phyloP scores from a whole-genome alignment of 1,284 basidiomycete species.

The Pseudozyma thailandica region DNA sequence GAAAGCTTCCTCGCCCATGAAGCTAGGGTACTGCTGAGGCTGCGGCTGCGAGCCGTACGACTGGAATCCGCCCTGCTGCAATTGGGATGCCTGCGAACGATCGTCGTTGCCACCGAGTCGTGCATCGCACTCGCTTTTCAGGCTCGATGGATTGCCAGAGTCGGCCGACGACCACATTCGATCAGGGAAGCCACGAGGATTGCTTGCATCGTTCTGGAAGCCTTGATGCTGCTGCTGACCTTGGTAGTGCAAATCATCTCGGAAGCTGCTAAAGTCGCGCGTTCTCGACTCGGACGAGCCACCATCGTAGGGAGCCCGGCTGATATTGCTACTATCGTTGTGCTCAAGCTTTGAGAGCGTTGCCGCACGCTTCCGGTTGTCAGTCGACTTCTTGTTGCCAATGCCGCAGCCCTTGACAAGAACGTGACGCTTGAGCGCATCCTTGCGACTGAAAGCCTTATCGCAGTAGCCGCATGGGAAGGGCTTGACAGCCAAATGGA shows the following conservation, averaged over 20 bases:
- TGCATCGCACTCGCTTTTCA: slow-evolving; percentile 12
- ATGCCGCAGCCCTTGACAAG: slow-evolving; percentile 56
- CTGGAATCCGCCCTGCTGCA: slow-evolving; percentile 8
- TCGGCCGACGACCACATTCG: slow-evolving; percentile 21
- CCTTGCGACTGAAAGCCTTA: slow-evolving; percentile 62
- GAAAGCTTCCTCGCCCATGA: slow-evolving; percentile 20
- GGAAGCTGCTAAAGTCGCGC: slow-evolving; percentile 32
- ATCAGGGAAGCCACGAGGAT: slow-evolving; percentile 21
- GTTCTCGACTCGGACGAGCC: slow-evolving; percentile 16
- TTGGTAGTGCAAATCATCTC: slow-evolving; percentile 23
- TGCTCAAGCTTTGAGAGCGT: slow-evolving; percentile 43
- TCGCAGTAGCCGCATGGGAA: slow-evolving; percentile 57
- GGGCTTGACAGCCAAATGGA: slow-evolving; percentile 63
- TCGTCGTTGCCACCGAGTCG: slow-evolving; percentile 14
- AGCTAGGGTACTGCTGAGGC: slow-evolving; percentile 22
- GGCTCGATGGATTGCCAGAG: not conserved
- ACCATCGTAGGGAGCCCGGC: slow-evolving; percentile 23
- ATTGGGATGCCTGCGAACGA: slow-evolving; percentile 5
- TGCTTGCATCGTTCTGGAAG: slow-evolving; percentile 15
- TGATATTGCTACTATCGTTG: slow-evolving; percentile 15
- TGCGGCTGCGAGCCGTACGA: slow-evolving; percentile 18
- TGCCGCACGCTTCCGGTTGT: slow-evolving; percentile 33
- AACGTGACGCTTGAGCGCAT: slow-evolving; percentile 60
- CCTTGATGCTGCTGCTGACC: slow-evolving; percentile 29
- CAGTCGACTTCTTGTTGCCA: slow-evolving; percentile 47